Evolutionary conservation across 306 rosid genomes (phyloP).

Genomic region (Vigna trinervia): DNA sequence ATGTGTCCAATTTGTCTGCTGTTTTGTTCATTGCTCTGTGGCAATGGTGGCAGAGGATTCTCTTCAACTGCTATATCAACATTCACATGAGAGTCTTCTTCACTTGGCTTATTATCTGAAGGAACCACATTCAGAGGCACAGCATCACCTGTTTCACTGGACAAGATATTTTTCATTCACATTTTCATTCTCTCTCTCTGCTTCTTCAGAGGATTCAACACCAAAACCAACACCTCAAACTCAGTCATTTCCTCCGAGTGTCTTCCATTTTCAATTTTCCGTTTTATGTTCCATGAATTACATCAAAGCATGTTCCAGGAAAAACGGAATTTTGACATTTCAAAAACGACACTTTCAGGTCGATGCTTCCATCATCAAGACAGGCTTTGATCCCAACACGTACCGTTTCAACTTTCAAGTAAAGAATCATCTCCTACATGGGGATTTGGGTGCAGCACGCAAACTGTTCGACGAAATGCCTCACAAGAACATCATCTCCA

Average conservation of each 20-base stretch:
- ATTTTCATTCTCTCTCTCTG: too few species aligned
- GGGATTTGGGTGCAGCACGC: constrained; percentile 62
- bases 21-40: constrained; percentile 50
- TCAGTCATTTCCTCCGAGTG: too few species aligned
- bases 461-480: constrained; percentile 80
- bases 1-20: not conserved
- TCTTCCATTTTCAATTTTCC: too few species aligned
- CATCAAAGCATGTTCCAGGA: constrained; percentile 54
- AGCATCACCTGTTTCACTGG: constrained; percentile 35
- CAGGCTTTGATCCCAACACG: constrained; percentile 71
- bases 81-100: constrained; percentile 51
- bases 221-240: too few species aligned
- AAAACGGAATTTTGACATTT: constrained; percentile 44
- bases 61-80: constrained; percentile 61
- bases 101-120: constrained; percentile 49
- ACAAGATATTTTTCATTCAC: constrained; percentile 11
- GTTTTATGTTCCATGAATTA: constrained; percentile 28
- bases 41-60: constrained; percentile 51
- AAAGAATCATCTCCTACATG: constrained; percentile 48
- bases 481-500: constrained; percentile 67
- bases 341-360: constrained; percentile 45
- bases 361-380: constrained; percentile 75
- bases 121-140: constrained; percentile 49
- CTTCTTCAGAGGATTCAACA: too few species aligned
- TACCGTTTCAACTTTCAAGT: constrained; percentile 73